phyloP scores from a whole-genome alignment of 2,329 filamentous ascomycete species.

The Sporothrix brasiliensis region DNA sequence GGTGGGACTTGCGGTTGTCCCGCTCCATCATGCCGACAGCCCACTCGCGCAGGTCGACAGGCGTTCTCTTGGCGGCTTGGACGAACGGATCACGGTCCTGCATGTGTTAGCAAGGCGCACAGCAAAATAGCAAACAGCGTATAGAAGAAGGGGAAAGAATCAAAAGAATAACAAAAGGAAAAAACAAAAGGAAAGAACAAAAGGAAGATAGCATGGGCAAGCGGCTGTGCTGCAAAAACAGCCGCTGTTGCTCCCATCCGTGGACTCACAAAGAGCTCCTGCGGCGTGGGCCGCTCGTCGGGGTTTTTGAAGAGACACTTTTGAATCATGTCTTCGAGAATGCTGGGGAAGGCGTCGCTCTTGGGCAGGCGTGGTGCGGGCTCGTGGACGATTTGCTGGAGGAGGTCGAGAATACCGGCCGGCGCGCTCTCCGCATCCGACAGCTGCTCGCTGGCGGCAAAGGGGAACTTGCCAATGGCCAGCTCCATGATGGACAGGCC shows the following conservation, averaged over 20 bases:
- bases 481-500: slow-evolving; percentile 94
- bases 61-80: slow-evolving; percentile 93
- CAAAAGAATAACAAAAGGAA: neutral
- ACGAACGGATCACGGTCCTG: slow-evolving; percentile 93
- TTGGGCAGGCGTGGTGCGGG: slow-evolving; percentile 90
- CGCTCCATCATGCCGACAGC: slow-evolving; percentile 90
- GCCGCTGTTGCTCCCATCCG: neutral
- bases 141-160: neutral
- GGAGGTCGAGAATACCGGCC: slow-evolving; percentile 89
- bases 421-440: slow-evolving; percentile 79
- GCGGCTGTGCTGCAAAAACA: neutral
- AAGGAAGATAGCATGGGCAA: too few species aligned
- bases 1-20: slow-evolving; percentile 92
- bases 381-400: slow-evolving; percentile 97
- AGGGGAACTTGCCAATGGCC: slow-evolving; percentile 96
- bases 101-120: neutral
- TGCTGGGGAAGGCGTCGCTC: slow-evolving; percentile 94
- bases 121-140: neutral
- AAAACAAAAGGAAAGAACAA: neutral
- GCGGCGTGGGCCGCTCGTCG: slow-evolving; percentile 84
- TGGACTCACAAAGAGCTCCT: slow-evolving; percentile 80
- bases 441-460: slow-evolving; percentile 71
- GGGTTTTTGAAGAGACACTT: slow-evolving; percentile 92
- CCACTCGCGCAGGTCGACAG: slow-evolving; percentile 92
- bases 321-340: slow-evolving; percentile 94